A percentile compares a stretch with the other conserved stretches of the same genome.
phyloP scores from a whole-genome alignment of 306 rosid species.

The Quercus cerris region DNA sequence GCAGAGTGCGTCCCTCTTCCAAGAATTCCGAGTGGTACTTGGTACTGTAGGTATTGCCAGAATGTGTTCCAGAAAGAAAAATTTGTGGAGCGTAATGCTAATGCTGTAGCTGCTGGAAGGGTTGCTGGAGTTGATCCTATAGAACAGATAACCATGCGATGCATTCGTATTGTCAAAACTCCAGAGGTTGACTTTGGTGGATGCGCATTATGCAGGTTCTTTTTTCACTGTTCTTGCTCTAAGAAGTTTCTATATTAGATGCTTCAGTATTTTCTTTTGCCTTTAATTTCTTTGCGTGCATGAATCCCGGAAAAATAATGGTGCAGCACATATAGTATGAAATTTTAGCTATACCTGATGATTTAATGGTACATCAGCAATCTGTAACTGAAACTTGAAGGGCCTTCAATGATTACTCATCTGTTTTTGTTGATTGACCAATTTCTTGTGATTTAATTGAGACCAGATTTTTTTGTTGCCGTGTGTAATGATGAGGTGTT shows the following conservation, averaged over 20 bases:
- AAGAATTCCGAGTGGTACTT: conserved; percentile 53
- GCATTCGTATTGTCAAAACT: conserved; percentile 75
- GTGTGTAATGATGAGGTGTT: background rate
- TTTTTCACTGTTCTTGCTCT: background rate
- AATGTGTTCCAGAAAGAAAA: conserved; percentile 52
- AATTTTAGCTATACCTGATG: background rate
- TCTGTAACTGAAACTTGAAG: background rate
- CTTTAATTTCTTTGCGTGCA: background rate
- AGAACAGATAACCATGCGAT: conserved; percentile 65
- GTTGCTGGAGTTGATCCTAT: conserved; percentile 64
- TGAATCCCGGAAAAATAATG: background rate
- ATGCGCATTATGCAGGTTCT: conserved; percentile 73
- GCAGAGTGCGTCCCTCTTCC: conserved; percentile 80
- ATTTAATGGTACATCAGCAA: background rate
- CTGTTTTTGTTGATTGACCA: background rate
- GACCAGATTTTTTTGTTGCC: background rate
- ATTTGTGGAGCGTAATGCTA: conserved; percentile 53
- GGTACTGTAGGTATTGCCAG: conserved; percentile 94
- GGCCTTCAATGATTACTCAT: background rate
- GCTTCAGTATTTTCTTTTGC: background rate
- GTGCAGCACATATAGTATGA: background rate
- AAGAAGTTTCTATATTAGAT: background rate
- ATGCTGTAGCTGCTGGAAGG: conserved; percentile 83
- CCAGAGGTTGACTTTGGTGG: conserved; percentile 61
- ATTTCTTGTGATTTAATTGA: background rate